A percentile compares a stretch with the other conserved stretches of the same genome.
Conservation (phyloP, 75 land plant genomes). For the Pinus tabuliformis region DNA sequence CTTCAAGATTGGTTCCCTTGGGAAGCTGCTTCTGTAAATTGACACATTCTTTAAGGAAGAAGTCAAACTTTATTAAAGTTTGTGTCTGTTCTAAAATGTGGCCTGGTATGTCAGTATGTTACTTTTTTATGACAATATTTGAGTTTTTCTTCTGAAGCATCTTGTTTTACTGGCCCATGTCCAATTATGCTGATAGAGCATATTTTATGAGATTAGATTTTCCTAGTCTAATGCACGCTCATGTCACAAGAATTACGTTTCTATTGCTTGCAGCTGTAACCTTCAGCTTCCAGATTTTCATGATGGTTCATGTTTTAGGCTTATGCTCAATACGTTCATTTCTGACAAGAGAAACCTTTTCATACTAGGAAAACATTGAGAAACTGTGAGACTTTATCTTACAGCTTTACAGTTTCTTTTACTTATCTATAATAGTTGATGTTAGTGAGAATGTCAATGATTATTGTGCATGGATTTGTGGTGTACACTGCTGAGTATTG, state of each 20-base stretch:
- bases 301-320: neutral
- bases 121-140: neutral
- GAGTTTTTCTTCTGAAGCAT: neutral
- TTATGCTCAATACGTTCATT: neutral
- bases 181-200: neutral
- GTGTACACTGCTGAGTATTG: neutral
- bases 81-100: too few relatives aligned
- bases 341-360: neutral
- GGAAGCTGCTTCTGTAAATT: neutral
- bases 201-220: neutral
- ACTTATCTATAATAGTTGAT: neutral
- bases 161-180: neutral
- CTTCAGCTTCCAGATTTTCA: neutral
- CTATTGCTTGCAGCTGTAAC: neutral
- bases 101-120: neutral
- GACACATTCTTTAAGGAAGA: neutral
- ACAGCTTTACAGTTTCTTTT: neutral
- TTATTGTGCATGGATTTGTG: neutral
- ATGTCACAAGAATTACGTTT: neutral
- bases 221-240: neutral
- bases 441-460: neutral
- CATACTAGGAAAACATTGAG: neutral
- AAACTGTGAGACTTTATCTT: neutral
- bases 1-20: neutral
- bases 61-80: neutral